Evolutionary conservation across 2,329 filamentous ascomycete species (phyloP), one percentile per base, ranked within the genome.

Genomic region (Pezicula radicicola): DNA sequence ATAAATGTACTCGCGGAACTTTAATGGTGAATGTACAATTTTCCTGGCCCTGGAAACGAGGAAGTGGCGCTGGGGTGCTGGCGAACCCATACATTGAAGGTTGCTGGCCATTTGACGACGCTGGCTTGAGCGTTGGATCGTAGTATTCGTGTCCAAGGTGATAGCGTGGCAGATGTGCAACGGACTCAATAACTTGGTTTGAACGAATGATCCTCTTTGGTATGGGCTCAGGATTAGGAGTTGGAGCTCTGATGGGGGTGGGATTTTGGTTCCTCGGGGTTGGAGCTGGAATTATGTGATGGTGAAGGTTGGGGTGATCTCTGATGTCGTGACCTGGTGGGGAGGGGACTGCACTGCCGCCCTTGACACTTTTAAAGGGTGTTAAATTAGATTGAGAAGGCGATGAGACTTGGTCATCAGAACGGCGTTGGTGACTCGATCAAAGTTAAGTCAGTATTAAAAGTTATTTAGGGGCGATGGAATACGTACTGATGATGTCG

Each of bases 21-120:
- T 94, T 90, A 55, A 99, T 80, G 0, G 91, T 97, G 56, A 95
- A 84, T 0, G 89, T 95, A 66, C 91, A 96, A 62, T 97, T 97
- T 42, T 81, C 84, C 57, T 87, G 73, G 50, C 85, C 84, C 58
- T 78, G 74, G 39, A 93, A 89, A 55, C 83, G 81, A 0, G 93
- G 93, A 1, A 97, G 75, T 16, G 63, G 58, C 16, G 53, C 35
- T 9, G 63, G 60, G 0, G 62, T 65, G 37, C 60, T 61, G 5
- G 59, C 62, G 52, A 63, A 66, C 5, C 61, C 61, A 40, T 56
- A 52, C 9, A 51, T 40, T 3, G 49, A 33, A 64, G 86, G 81
- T 54, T 83, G 76, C 72, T 84, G 72, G 10, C 77, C 18, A 36
- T 27, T 21, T 9, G 18, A 21, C 9, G 79, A 72, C 4, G 74